These are phyloP conservation scores for Fagus crenata DNA, from an alignment of 306 rosid species.

Conservation along the genomic window DNA sequence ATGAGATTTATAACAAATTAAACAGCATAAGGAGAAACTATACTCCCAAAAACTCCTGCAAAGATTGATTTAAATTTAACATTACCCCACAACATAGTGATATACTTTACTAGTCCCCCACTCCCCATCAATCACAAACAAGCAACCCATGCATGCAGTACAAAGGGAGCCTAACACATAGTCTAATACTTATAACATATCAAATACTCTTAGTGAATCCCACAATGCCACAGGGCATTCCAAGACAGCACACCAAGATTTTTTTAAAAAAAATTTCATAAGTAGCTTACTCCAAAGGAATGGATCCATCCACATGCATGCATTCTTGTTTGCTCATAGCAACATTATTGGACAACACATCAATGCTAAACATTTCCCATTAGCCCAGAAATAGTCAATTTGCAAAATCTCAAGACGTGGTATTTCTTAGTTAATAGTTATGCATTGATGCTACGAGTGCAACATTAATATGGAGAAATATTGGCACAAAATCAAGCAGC, in stretches of 20 bases:
- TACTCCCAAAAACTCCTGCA: neutral
- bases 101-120: neutral
- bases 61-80: neutral
- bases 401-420: neutral
- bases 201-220: neutral
- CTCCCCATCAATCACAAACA: neutral
- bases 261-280: too few species aligned
- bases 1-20: slow-evolving; percentile 8
- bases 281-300: neutral
- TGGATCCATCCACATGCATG: neutral
- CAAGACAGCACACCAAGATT: neutral
- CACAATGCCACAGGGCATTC: neutral
- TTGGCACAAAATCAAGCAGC: neutral
- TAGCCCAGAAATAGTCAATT: neutral
- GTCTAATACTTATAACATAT: neutral
- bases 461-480: neutral
- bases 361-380: neutral
- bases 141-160: neutral
- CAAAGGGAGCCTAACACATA: neutral
- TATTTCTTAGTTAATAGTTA: neutral
- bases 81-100: neutral
- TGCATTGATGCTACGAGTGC: neutral
- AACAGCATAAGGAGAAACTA: neutral
- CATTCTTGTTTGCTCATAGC: neutral
- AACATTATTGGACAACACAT: neutral